Conservation (phyloP, 2,329 filamentous ascomycete genomes). For the Amesomyces nigricolor region DNA sequence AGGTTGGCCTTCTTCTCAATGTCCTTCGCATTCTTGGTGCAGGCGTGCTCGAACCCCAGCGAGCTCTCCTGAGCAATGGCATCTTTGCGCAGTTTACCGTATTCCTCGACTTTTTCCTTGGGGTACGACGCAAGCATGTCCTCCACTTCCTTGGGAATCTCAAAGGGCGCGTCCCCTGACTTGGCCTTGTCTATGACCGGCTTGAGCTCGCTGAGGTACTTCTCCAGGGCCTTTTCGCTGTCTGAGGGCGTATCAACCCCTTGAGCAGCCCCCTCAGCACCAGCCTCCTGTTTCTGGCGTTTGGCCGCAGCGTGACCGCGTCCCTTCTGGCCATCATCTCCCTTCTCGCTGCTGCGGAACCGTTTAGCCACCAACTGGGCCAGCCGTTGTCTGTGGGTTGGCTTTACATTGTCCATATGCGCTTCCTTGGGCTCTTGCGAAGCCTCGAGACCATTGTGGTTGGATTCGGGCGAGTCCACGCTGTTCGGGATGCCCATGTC, state of each 20-base stretch:
- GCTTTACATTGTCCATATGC: constrained; percentile 21
- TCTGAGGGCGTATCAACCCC: not conserved
- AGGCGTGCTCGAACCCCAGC: constrained; percentile 18
- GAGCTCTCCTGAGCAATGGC: constrained; percentile 8
- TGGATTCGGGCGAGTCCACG: not conserved
- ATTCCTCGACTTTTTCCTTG: not conserved
- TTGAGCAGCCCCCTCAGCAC: too few species aligned
- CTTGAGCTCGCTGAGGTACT: not conserved
- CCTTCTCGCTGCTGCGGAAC: constrained; percentile 13
- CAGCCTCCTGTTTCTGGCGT: not conserved
- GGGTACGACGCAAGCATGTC: constrained; percentile 1
- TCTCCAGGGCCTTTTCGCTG: constrained; percentile 1
- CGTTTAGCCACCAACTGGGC: constrained; percentile 16
- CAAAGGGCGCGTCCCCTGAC: not conserved
- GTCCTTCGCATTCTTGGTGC: constrained; percentile 13
- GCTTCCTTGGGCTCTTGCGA: constrained; percentile 16
- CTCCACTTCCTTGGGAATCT: not conserved
- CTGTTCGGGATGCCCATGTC: constrained; percentile 16
- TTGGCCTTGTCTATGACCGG: not conserved
- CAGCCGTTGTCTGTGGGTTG: constrained; percentile 8
- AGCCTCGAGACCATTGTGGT: constrained; percentile 17
- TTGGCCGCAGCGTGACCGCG: not conserved
- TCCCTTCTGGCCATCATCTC: constrained; percentile 4
- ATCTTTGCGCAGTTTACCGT: constrained; percentile 11
- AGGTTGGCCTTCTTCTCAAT: constrained; percentile 34